Conservation (phyloP, 352 stramenopile species). For the Thraustochytrium sp. region DNA sequence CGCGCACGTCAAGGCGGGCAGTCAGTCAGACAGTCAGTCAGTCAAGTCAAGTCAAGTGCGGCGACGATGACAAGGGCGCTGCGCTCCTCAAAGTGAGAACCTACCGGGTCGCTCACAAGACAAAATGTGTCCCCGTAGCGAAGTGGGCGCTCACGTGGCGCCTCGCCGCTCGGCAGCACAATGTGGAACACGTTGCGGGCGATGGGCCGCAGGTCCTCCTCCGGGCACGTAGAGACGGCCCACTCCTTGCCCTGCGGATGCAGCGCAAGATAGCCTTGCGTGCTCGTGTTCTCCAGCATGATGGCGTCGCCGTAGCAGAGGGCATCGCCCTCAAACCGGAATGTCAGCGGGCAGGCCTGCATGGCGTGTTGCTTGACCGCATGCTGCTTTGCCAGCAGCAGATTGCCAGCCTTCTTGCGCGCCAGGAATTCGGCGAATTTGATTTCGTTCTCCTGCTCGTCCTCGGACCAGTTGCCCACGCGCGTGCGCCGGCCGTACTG, state of each 20-base stretch:
- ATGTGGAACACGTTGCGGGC: background rate
- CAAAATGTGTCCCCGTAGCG: background rate
- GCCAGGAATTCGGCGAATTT: slow-evolving; percentile 14
- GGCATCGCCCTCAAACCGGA: background rate
- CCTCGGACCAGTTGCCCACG: slow-evolving; percentile 5
- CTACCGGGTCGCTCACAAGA: background rate
- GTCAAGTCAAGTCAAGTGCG: too few species aligned
- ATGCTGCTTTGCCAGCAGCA: background rate
- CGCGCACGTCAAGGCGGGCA: background rate
- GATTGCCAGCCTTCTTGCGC: background rate
- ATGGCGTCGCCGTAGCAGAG: background rate
- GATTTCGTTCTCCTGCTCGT: background rate
- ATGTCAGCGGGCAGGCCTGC: background rate
- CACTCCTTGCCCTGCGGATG: background rate
- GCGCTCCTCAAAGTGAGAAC: background rate
- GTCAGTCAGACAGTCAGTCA: too few species aligned
- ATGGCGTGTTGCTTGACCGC: background rate
- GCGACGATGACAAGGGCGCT: too few species aligned
- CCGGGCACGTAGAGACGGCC: background rate
- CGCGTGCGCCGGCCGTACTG: background rate
- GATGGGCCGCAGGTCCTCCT: background rate
- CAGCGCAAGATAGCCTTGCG: background rate
- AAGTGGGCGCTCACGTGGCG: background rate
- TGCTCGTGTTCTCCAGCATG: background rate
- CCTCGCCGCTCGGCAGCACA: background rate